Base-by-base conservation (phyloP, 2,329 filamentous ascomycete genomes). In the Daldinia eschscholtzii region DNA sequence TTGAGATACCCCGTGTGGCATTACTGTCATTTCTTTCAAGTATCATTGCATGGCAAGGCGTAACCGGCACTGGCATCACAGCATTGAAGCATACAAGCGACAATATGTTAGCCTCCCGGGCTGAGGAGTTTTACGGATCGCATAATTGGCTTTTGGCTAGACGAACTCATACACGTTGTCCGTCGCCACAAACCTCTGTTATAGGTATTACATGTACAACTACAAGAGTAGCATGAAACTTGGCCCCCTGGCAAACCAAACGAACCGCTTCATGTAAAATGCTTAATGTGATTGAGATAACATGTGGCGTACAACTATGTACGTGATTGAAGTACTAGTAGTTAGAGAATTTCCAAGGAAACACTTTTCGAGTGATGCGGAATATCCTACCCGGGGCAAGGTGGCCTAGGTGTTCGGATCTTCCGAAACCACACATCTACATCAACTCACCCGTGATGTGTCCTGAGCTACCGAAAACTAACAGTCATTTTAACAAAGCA, bases 1-100 rank as follows among this genome's bases (percentile, higher is more conserved):
- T 48, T 61, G 55, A 72, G 74, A 76, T 77, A 75, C 74, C 74
- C 46, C 46, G n/a, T 65, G 64, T 57, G 46, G 61, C 70, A 70
- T 68, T 46, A 28, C 48, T 23, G 53, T 42, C 58, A 23, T 46
- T 61, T 71, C 56, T 61, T 70, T 56, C 50, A 33, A 63, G 48
- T 53, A 70, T 68, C 9, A 62, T 44, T 61, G 48, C 66, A 73
- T 73, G 28, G 62, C 35, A 26, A 46, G 72, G 71, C 66, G 72
- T 74, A 71, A 26, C 63, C 44, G 58, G 52, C 18, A 55, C 18
- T 39, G n/a, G 52, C 18, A 55, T 55, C 30, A 55, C 30, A 9
- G 10, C 30, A 55, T 7, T 10, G 12, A 55, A 15, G 30, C 52
- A 55, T 55, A 37, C 18, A 13, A 37, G 20, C 52, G 30, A 18